phyloP scores from a whole-genome alignment of 768 basidiomycete genomes.

The Psilocybe tampanensis region DNA sequence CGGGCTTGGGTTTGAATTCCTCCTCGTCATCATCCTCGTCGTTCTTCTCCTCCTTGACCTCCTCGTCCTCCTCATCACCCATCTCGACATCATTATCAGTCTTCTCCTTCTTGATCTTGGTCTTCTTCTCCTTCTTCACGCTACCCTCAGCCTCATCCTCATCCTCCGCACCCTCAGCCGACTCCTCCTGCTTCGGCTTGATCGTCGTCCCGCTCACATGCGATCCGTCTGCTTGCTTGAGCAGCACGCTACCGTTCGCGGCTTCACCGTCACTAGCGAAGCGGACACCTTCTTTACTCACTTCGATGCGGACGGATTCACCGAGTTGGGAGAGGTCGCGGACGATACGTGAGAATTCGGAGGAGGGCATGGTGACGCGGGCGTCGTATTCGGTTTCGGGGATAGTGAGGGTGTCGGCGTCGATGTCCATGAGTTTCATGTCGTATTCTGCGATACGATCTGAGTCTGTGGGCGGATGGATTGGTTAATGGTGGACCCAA shows the following conservation, averaged over 20 bases:
- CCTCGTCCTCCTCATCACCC: slow-evolving; percentile 51
- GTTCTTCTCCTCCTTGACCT: slow-evolving; percentile 59
- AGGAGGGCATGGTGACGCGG: slow-evolving; percentile 81
- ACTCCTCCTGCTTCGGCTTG: slow-evolving; percentile 34
- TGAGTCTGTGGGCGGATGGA: no score
- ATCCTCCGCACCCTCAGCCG: slow-evolving; percentile 45
- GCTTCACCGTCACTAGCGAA: slow-evolving; percentile 94
- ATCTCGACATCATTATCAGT: slow-evolving; percentile 53
- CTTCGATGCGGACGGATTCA: slow-evolving; percentile 94
- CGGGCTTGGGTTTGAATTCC: slow-evolving; percentile 42
- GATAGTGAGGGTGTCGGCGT: slow-evolving; percentile 91
- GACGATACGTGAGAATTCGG: slow-evolving; percentile 91
- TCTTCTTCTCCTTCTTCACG: slow-evolving; percentile 52
- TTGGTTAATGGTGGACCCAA: no score
- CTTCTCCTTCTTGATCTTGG: slow-evolving; percentile 47
- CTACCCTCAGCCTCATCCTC: slow-evolving; percentile 42
- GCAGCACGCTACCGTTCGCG: slow-evolving; percentile 84
- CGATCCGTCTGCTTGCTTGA: slow-evolving; percentile 73
- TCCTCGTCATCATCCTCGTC: slow-evolving; percentile 52
- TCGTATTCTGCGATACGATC: slow-evolving; percentile 98
- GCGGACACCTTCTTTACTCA: slow-evolving; percentile 92
- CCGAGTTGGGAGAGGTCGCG: slow-evolving; percentile 89
- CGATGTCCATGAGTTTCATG: slow-evolving; percentile 99
- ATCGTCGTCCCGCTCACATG: slow-evolving; percentile 39
- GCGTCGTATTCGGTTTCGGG: slow-evolving; percentile 98